These are phyloP conservation scores for Colletotrichum australisinense DNA, from an alignment of 2,329 filamentous ascomycete genomes.

Conservation along the genomic window DNA sequence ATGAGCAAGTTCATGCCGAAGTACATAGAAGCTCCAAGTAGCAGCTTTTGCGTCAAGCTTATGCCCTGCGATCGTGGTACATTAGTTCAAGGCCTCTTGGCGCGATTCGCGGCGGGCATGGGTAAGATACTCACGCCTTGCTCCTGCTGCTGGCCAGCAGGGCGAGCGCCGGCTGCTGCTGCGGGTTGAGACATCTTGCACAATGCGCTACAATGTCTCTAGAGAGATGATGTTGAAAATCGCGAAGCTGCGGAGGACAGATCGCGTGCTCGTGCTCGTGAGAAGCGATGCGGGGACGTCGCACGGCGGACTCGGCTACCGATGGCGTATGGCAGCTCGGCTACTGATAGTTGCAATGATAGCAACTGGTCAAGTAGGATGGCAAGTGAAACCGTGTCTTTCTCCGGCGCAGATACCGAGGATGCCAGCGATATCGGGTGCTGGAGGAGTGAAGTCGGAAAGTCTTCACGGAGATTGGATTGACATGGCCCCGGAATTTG, in stretches of 20 bases:
- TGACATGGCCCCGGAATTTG: not conserved
- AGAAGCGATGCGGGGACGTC: slow-evolving; percentile 8
- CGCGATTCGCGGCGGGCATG: not conserved
- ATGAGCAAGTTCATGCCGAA: slow-evolving; percentile 69
- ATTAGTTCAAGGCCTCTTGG: slow-evolving; percentile 14
- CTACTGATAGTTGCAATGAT: slow-evolving; percentile 10
- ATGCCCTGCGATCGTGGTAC: slow-evolving; percentile 45
- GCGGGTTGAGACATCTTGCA: slow-evolving; percentile 27
- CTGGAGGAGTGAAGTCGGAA: slow-evolving; percentile 19
- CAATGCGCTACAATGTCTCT: not conserved
- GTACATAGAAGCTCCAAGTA: slow-evolving; percentile 66
- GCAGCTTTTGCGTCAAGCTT: slow-evolving; percentile 55
- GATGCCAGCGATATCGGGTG: slow-evolving; percentile 26
- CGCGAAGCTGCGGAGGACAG: slow-evolving; percentile 13
- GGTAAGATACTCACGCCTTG: slow-evolving; percentile 33
- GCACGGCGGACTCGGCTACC: slow-evolving; percentile 1
- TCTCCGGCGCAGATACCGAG: slow-evolving; percentile 20
- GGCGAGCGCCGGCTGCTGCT: slow-evolving; percentile 12
- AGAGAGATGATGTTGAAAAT: not conserved
- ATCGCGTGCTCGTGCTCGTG: slow-evolving; percentile 23
- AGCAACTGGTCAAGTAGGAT: slow-evolving; percentile 15
- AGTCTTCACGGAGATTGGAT: not conserved
- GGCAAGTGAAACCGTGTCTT: slow-evolving; percentile 14
- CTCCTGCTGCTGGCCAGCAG: slow-evolving; percentile 24
- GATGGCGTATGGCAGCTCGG: slow-evolving; percentile 11